A percentile compares a stretch with the other conserved stretches of the same genome.
phyloP scores from a whole-genome alignment of 345 rosid genomes.

The Abelmoschus esculentus region DNA sequence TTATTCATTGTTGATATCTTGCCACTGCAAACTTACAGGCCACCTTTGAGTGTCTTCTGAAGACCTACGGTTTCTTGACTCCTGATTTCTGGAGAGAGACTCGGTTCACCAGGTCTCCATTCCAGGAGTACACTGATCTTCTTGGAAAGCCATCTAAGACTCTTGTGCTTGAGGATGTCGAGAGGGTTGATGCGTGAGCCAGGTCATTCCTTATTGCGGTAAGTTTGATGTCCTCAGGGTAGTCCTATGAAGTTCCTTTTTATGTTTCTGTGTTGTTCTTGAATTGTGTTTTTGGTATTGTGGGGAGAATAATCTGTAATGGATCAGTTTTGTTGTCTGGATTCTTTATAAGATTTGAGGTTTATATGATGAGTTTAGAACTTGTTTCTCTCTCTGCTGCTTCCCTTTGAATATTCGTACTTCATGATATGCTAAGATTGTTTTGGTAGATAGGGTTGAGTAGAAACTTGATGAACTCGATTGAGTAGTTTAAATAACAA shows the following conservation, averaged over 20 bases:
- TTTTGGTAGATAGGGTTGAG: no score
- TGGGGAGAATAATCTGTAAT: background rate
- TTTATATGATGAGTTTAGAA: background rate
- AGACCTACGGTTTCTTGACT: conserved; percentile 71
- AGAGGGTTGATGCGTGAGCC: background rate
- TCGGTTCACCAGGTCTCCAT: conserved; percentile 43
- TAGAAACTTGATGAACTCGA: no score
- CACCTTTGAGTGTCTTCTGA: conserved; percentile 56
- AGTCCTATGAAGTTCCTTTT: background rate
- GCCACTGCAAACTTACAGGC: conserved; percentile 25
- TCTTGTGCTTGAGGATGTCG: conserved; percentile 9
- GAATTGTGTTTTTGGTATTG: background rate
- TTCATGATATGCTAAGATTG: background rate
- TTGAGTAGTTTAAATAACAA: no score
- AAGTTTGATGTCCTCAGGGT: background rate
- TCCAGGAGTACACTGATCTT: conserved; percentile 53
- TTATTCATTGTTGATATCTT: background rate
- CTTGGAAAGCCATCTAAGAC: conserved; percentile 37
- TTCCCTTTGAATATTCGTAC: background rate
- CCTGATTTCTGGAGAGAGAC: conserved; percentile 76
- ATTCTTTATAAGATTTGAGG: background rate
- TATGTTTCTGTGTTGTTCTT: background rate
- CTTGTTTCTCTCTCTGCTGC: background rate
- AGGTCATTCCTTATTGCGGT: background rate
- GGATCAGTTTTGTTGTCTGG: background rate